Percentiles rank a stretch among this genome's conserved stretches.
phyloP scores from a whole-genome alignment of 202 grass and related monocot genomes.

The Hordeum pubiflorum region DNA sequence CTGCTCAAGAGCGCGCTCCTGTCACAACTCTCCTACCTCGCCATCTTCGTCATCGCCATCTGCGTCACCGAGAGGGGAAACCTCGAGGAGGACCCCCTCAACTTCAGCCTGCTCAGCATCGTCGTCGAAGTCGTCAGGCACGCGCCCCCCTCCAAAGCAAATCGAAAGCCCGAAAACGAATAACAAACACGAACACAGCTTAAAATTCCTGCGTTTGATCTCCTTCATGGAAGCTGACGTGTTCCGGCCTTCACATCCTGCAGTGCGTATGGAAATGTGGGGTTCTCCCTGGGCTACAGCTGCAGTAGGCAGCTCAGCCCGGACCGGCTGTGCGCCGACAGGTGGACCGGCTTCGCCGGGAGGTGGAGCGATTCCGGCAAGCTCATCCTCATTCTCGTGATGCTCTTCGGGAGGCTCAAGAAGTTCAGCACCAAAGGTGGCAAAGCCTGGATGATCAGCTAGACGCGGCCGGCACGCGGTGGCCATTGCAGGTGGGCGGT shows the following conservation, averaged over 20 bases:
- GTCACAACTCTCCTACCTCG: slow-evolving; percentile 42
- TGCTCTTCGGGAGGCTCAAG: slow-evolving; percentile 72
- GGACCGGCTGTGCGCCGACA: slow-evolving; percentile 34
- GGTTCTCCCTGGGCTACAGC: slow-evolving; percentile 64
- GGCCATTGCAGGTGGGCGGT: not conserved
- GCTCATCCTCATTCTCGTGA: slow-evolving; percentile 51
- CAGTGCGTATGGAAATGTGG: slow-evolving; percentile 72
- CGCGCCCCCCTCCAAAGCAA: not conserved
- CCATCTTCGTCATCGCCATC: slow-evolving; percentile 46
- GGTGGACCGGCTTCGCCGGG: slow-evolving; percentile 38
- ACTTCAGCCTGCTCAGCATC: slow-evolving; percentile 61
- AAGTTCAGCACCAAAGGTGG: slow-evolving; percentile 53
- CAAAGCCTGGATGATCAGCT: slow-evolving; percentile 59
- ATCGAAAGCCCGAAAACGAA: not conserved
- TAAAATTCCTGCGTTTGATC: not conserved
- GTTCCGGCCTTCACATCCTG: not conserved
- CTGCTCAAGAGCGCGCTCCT: slow-evolving; percentile 26
- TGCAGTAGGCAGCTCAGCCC: slow-evolving; percentile 31
- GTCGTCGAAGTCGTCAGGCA: slow-evolving; percentile 58
- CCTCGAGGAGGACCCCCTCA: slow-evolving; percentile 53
- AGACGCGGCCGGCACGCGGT: not conserved
- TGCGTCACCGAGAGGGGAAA: slow-evolving; percentile 54
- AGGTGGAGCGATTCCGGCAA: slow-evolving; percentile 59
- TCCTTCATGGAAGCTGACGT: not conserved
- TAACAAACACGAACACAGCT: not conserved